Conservation (phyloP, 495 filamentous ascomycete species). For the Lophium mytilinum region DNA sequence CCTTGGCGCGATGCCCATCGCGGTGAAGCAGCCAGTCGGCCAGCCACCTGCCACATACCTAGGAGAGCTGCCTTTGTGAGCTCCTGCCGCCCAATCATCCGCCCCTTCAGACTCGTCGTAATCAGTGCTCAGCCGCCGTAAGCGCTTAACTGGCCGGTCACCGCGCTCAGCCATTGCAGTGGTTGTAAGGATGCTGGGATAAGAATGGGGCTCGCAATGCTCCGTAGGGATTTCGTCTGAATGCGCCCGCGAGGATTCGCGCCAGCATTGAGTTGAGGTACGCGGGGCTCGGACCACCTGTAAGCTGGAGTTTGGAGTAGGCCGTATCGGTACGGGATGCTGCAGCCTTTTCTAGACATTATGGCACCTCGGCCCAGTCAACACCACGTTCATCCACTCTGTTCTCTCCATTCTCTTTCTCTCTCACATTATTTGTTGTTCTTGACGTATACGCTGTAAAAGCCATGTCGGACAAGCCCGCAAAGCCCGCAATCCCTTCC, state of each 20-base stretch:
- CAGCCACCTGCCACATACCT: conserved; percentile 20
- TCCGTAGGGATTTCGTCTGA: neutral
- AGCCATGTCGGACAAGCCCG: conserved; percentile 36
- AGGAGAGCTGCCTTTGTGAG: conserved; percentile 8
- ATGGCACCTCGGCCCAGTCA: neutral
- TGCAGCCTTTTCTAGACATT: neutral
- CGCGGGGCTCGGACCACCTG: neutral
- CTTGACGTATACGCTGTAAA: too few species aligned
- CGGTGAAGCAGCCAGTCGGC: conserved; percentile 1
- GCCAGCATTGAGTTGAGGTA: neutral
- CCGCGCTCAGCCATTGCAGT: conserved; percentile 10
- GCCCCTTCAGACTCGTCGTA: conserved; percentile 34
- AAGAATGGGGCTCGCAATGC: neutral
- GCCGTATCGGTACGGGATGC: neutral
- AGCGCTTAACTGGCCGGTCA: conserved; percentile 38
- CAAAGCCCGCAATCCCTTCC: conserved; percentile 38
- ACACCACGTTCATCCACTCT: neutral
- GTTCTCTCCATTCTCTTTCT: neutral
- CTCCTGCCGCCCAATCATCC: conserved; percentile 29
- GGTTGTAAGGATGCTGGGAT: neutral
- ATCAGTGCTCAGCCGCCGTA: conserved; percentile 39
- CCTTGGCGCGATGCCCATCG: neutral
- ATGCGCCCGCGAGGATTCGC: conserved; percentile 2
- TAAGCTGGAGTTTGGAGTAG: neutral
- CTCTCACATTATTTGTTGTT: neutral